Conservation (phyloP, 73 alveolate species). For the Symbiodinium natans region DNA sequence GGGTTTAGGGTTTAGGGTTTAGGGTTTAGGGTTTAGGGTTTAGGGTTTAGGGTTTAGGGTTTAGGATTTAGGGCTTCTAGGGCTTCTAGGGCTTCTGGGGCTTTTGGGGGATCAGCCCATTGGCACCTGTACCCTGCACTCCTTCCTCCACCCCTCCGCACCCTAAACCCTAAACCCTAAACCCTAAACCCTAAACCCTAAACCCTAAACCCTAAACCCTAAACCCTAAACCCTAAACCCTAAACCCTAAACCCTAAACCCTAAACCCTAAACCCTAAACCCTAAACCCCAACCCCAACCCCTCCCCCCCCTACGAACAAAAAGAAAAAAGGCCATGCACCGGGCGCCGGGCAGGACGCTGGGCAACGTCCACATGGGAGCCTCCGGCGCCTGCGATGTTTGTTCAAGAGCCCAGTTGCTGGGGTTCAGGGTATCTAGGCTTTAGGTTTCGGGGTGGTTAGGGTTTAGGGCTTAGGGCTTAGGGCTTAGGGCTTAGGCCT, state of each 20-base stretch:
- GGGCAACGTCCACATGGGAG: neutral
- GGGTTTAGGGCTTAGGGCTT: too few relatives aligned
- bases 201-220: too few relatives aligned
- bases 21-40: neutral
- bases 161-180: too few relatives aligned
- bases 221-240: too few relatives aligned
- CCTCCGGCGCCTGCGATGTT: neutral
- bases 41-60: neutral
- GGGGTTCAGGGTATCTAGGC: too few relatives aligned
- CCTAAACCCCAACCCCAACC: neutral
- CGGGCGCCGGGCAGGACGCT: neutral
- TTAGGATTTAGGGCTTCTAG: neutral
- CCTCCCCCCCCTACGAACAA: neutral
- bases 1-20: too few relatives aligned
- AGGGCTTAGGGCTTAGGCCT: too few relatives aligned
- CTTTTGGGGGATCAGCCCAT: neutral
- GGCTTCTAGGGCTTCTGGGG: neutral
- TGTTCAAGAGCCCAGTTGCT: neutral
- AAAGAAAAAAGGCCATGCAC: neutral
- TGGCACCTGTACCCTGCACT: too few relatives aligned
- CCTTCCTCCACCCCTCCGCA: too few relatives aligned
- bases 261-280: neutral
- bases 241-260: neutral
- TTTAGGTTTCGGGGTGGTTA: too few relatives aligned
- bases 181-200: too few relatives aligned